Evolutionary conservation across 169 alveolate species (phyloP).

Genomic region (Plasmodium gallinaceum): DNA sequence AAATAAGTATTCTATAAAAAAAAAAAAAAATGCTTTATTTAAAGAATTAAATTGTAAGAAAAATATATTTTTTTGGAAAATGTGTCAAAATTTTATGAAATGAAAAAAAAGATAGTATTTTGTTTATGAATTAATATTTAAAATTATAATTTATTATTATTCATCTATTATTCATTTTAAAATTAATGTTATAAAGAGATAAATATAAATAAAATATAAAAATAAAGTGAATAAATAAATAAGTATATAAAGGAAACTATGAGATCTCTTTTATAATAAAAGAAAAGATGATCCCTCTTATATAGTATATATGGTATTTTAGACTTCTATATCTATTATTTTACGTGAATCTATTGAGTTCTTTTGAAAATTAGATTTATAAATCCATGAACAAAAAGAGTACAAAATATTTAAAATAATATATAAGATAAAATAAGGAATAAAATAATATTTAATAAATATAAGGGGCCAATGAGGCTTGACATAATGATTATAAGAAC

Average conservation of each 20-base stretch:
- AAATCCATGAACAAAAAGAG: slow-evolving; percentile 37
- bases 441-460: slow-evolving; percentile 49
- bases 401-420: slow-evolving; percentile 23
- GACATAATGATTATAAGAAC: slow-evolving; percentile 41
- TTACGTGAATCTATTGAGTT: not conserved
- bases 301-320: not conserved
- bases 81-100: too few species aligned
- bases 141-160: too few species aligned
- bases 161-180: too few species aligned
- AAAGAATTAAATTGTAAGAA: too few species aligned
- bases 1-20: too few species aligned
- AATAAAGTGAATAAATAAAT: not conserved
- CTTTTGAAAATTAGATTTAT: slow-evolving; percentile 45
- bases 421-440: slow-evolving; percentile 60
- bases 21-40: too few species aligned
- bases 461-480: slow-evolving; percentile 76
- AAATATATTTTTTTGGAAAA: too few species aligned
- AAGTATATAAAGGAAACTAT: not conserved
- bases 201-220: not conserved
- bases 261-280: not conserved
- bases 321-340: slow-evolving; percentile 47
- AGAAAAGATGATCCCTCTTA: too few species aligned
- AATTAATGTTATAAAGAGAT: too few species aligned
- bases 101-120: too few species aligned
- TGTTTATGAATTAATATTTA: too few species aligned